A percentile compares a stretch with the other conserved stretches of the same genome.
phyloP scores from a whole-genome alignment of 352 stramenopile genomes.

The Globisporangium takayamanum region DNA sequence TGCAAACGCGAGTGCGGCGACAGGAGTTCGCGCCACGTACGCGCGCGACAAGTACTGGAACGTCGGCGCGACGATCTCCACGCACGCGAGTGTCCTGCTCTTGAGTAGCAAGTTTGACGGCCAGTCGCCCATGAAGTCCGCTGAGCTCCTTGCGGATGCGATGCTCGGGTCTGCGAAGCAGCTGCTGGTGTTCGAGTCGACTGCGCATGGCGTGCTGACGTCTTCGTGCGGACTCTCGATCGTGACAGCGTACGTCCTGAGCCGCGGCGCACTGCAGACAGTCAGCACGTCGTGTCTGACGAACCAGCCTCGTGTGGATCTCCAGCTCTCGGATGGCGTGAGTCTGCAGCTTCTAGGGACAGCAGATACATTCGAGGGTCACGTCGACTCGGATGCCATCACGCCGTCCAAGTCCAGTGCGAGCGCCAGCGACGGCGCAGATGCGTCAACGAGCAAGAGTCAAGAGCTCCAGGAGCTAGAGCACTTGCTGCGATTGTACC shows the following conservation, averaged over 20 bases:
- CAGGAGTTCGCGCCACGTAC: conserved; percentile 10
- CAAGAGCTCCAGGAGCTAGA: conserved; percentile 15
- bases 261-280: neutral
- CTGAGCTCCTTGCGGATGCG: neutral
- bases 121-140: conserved; percentile 4
- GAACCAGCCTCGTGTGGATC: neutral
- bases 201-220: neutral
- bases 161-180: conserved; percentile 2
- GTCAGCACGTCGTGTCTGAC: conserved; percentile 2
- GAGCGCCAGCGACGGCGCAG: neutral
- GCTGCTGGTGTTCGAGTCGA: conserved; percentile 1
- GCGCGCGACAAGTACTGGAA: conserved; percentile 26
- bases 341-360: conserved; percentile 2
- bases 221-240: conserved; percentile 5
- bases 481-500: conserved; percentile 20
- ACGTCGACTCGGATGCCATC: neutral
- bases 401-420: neutral
- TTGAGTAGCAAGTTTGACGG: conserved; percentile 15
- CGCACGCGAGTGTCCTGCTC: conserved; percentile 15
- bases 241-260: conserved; percentile 3
- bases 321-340: conserved; percentile 5
- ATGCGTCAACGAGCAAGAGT: neutral
- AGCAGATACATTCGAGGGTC: neutral
- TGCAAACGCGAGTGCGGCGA: neutral
- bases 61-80: conserved; percentile 14